Base-by-base conservation (phyloP, 768 basidiomycete species). In the Mycena galopus region DNA sequence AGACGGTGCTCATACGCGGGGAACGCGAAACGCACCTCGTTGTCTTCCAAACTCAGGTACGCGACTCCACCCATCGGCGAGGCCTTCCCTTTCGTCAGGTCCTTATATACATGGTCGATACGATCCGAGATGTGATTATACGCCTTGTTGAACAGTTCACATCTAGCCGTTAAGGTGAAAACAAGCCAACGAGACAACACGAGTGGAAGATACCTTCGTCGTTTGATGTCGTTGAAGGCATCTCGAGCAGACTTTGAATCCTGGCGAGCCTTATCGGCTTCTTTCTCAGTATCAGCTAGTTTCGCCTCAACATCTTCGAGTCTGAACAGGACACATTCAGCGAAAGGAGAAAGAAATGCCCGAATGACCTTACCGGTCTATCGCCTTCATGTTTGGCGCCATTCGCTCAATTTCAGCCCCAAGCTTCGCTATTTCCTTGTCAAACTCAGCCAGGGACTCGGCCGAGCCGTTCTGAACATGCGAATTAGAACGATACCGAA, bases 21-120 rank as follows among this genome's bases (percentile, higher is more conserved):
- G 56, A 32, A 33, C 37, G 57, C 12, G 27, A n/a, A 50, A 69
- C 88, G 57, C 77, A 96, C 97, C 84, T 99, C 98, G 74, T 89
- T 96, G 77, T 99, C 98, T 78, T 99, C 98, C 77, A 99, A 85
- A 83, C 92, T 95, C 23, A 99, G 89, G 82, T 99, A 99, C 2
- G 97, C 98, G 35, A 98, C 95, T 75, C 98, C 98, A 55, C 97
- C 97, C 90, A 95, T 93, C 0, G 96, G 96, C 1, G 95, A 90
- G 2, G 94, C 93, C 79, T 96, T 96, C 17, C 96, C 96, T 82
- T 97, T 99, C 0, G 98, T 99, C 19, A 99, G 88, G 75, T 98
- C 96, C 82, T 99, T 99, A 85, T 99, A 99, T 0, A 99, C 97
- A 73, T 92, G 88, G 78, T 98, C 97, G 74, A 99, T 99, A 47